These are phyloP conservation scores for Volvox africanus DNA, from an alignment of 139 green algal species.

Conservation along the genomic window DNA sequence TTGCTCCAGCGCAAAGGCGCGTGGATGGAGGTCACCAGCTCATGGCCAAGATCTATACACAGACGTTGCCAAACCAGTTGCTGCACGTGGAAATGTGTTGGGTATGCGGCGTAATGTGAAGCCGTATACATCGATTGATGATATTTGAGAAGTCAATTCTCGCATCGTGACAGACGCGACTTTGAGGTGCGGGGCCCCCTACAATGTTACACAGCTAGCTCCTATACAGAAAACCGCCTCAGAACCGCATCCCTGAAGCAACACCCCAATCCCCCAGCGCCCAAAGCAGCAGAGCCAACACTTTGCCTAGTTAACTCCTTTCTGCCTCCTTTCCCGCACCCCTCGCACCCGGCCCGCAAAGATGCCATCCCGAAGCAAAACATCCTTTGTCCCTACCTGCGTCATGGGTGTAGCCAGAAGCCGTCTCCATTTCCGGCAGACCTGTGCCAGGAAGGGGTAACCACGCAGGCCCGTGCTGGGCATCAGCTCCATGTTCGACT, in stretches of 20 bases:
- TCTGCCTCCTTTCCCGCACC: too few species aligned
- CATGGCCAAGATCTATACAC: slow-evolving; percentile 74
- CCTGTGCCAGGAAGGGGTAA: slow-evolving; percentile 76
- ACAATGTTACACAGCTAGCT: too few species aligned
- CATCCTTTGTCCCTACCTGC: slow-evolving; percentile 35
- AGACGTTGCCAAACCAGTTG: slow-evolving; percentile 46
- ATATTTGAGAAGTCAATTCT: background rate
- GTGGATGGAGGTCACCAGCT: slow-evolving; percentile 77
- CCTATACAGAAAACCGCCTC: too few species aligned
- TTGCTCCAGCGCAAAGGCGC: slow-evolving; percentile 70
- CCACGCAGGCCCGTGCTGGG: slow-evolving; percentile 67
- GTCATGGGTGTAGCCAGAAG: slow-evolving; percentile 56
- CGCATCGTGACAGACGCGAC: too few species aligned
- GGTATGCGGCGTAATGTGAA: too few species aligned
- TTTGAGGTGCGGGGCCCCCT: too few species aligned
- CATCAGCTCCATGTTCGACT: slow-evolving; percentile 49
- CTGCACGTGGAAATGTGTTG: background rate
- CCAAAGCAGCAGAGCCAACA: too few species aligned
- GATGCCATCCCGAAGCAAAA: too few species aligned
- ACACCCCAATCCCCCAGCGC: too few species aligned
- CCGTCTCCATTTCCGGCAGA: slow-evolving; percentile 68
- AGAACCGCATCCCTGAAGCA: too few species aligned
- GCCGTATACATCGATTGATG: background rate
- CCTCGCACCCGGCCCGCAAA: background rate
- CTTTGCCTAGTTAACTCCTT: too few species aligned